Evolutionary conservation across 2,329 filamentous ascomycete species (phyloP).

Genomic region (Exophiala mesophila): DNA sequence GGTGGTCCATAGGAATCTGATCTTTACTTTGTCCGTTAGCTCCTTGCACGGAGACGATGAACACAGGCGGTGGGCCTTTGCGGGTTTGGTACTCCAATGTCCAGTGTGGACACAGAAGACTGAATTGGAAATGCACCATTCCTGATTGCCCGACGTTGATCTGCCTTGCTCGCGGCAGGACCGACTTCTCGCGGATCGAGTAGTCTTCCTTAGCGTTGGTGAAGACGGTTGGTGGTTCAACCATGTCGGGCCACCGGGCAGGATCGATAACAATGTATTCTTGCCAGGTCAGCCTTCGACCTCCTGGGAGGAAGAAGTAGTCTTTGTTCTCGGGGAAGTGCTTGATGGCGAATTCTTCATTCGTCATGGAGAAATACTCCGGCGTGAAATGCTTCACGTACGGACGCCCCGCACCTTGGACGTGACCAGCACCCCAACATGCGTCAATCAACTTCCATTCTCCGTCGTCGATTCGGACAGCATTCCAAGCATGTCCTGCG

Average conservation of each 20-base stretch:
- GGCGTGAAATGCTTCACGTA: conserved; percentile 69
- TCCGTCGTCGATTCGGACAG: conserved; percentile 77
- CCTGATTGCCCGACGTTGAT: conserved; percentile 57
- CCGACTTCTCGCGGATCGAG: conserved; percentile 51
- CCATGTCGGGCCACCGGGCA: conserved; percentile 37
- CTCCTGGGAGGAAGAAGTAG: conserved; percentile 72
- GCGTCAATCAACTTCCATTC: conserved; percentile 88
- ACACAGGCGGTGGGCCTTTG: conserved; percentile 60
- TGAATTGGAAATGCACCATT: conserved; percentile 72
- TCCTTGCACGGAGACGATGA: conserved; percentile 64
- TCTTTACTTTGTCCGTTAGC: conserved; percentile 64
- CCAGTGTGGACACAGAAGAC: conserved; percentile 78
- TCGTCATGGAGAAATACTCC: conserved; percentile 55
- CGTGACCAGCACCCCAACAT: conserved; percentile 84
- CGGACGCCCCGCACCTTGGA: conserved; percentile 49
- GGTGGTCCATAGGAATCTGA: conserved; percentile 60
- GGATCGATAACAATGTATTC: conserved; percentile 68
- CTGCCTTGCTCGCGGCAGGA: conserved; percentile 56
- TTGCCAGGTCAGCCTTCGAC: conserved; percentile 66
- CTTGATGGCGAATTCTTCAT: conserved; percentile 72
- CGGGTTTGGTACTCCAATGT: conserved; percentile 61
- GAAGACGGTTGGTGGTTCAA: conserved; percentile 45
- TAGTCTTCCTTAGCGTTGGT: conserved; percentile 44
- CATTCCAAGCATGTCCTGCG: conserved; percentile 84
- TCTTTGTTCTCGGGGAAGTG: conserved; percentile 70